Conservation (phyloP, 2,329 filamentous ascomycete species). For the Arthrobotrys sinensis region DNA sequence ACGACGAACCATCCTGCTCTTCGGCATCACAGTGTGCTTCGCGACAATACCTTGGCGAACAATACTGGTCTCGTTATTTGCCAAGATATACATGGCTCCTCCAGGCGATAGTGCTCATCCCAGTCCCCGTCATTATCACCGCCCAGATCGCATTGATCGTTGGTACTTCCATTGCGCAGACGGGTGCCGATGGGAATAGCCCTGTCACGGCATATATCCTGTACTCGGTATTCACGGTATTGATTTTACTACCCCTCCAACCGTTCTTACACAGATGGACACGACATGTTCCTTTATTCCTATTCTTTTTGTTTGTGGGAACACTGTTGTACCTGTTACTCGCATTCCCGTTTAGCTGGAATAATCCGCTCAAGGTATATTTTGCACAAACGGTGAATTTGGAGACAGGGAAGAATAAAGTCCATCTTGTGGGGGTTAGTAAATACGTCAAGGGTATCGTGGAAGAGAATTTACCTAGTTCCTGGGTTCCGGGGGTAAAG, state of each 20-base stretch:
- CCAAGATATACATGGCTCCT: constrained; percentile 87
- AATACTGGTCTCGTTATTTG: constrained; percentile 85
- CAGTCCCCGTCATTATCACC: constrained; percentile 82
- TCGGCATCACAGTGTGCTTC: constrained; percentile 25
- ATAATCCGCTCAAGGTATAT: constrained; percentile 86
- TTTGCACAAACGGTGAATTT: constrained; percentile 88
- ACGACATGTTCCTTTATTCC: constrained; percentile 83
- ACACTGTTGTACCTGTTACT: constrained; percentile 88
- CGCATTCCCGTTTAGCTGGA: constrained; percentile 88
- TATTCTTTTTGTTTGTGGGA: constrained; percentile 80
- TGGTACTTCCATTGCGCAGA: constrained; percentile 82
- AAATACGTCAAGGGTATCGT: constrained; percentile 79
- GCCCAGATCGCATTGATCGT: constrained; percentile 82
- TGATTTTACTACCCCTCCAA: constrained; percentile 81
- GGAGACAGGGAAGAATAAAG: constrained; percentile 74
- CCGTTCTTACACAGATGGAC: constrained; percentile 91
- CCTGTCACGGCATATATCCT: constrained; percentile 22
- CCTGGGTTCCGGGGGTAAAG: constrained; percentile 74
- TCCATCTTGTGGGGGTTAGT: constrained; percentile 78
- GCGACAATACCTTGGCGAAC: constrained; percentile 77
- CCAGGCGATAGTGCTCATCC: constrained; percentile 85
- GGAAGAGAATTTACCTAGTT: constrained; percentile 63
- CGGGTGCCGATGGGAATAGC: constrained; percentile 81
- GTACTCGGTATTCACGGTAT: constrained; percentile 74
- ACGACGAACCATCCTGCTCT: constrained; percentile 63